These are phyloP conservation scores for Cryptococcus deneoformans DNA, from an alignment of 1,284 basidiomycete genomes.

Conservation along the genomic window DNA sequence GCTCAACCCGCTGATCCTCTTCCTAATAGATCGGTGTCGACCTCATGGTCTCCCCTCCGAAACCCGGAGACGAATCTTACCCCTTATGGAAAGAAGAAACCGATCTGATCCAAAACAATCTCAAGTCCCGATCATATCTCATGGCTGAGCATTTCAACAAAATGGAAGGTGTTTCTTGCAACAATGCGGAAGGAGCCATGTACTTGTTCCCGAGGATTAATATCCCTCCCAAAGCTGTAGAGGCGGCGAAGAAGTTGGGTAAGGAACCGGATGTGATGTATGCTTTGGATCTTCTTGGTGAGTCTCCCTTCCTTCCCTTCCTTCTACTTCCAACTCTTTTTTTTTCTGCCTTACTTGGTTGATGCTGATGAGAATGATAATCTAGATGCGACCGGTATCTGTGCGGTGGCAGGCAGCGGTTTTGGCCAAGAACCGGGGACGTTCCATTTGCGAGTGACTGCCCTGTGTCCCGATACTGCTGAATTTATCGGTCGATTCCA, in stretches of 20 bases:
- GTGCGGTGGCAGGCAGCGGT: slow-evolving; percentile 85
- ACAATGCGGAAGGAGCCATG: slow-evolving; percentile 78
- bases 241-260: slow-evolving; percentile 66
- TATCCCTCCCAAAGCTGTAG: slow-evolving; percentile 66
- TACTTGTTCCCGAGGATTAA: slow-evolving; percentile 79
- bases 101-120: slow-evolving; percentile 67
- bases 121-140: slow-evolving; percentile 65
- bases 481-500: slow-evolving; percentile 84
- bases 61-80: slow-evolving; percentile 70
- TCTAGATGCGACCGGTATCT: slow-evolving; percentile 78
- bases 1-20: neutral
- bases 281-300: slow-evolving; percentile 68
- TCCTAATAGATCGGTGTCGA: slow-evolving; percentile 82
- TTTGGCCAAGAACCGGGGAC: slow-evolving; percentile 88
- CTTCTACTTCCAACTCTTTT: too few species aligned
- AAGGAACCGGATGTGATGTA: slow-evolving; percentile 87
- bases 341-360: too few species aligned
- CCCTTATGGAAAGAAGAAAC: slow-evolving; percentile 77
- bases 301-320: slow-evolving; percentile 10
- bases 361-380: too few species aligned
- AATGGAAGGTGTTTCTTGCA: slow-evolving; percentile 78
- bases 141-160: slow-evolving; percentile 75
- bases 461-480: slow-evolving; percentile 78
- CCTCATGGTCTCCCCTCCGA: slow-evolving; percentile 81
- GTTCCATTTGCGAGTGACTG: slow-evolving; percentile 83